These are phyloP conservation scores for Colletotrichum sp. DNA, from an alignment of 2,329 filamentous ascomycete species.

Conservation along the genomic window DNA sequence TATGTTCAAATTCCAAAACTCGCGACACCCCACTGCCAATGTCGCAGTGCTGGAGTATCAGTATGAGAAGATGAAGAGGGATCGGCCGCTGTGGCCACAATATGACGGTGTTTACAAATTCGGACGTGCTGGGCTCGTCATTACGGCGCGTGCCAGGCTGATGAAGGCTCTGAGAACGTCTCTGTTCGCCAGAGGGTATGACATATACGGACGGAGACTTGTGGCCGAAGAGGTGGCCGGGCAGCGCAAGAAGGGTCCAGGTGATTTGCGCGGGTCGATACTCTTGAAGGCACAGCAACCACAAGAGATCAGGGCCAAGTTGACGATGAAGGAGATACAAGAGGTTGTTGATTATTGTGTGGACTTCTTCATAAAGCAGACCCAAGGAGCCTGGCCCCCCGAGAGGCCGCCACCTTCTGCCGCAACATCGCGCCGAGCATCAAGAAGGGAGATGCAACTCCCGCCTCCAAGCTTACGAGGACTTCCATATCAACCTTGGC, in stretches of 20 bases:
- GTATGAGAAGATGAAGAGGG: conserved; percentile 1
- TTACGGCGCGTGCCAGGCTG: not conserved
- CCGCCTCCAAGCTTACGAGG: not conserved
- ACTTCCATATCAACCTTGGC: not conserved
- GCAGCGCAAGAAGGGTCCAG: not conserved
- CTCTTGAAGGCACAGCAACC: not conserved
- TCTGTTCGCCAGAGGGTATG: conserved; percentile 1
- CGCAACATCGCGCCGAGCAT: not conserved
- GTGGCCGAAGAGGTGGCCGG: not conserved
- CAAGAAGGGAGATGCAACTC: not conserved
- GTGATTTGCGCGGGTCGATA: not conserved
- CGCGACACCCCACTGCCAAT: not conserved
- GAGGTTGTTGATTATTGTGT: not conserved
- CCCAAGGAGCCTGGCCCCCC: not conserved
- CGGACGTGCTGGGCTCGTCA: not conserved
- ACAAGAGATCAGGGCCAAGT: not conserved
- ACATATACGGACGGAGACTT: not conserved
- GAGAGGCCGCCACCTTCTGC: not conserved
- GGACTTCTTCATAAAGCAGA: not conserved
- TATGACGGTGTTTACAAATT: not conserved
- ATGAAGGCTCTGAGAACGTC: not conserved
- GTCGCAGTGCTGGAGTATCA: not conserved
- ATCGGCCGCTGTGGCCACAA: not conserved
- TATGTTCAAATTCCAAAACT: not conserved
- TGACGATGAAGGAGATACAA: not conserved